Conservation (phyloP, 192 early-diverging fungal species). For the Chytriomyces sp. region DNA sequence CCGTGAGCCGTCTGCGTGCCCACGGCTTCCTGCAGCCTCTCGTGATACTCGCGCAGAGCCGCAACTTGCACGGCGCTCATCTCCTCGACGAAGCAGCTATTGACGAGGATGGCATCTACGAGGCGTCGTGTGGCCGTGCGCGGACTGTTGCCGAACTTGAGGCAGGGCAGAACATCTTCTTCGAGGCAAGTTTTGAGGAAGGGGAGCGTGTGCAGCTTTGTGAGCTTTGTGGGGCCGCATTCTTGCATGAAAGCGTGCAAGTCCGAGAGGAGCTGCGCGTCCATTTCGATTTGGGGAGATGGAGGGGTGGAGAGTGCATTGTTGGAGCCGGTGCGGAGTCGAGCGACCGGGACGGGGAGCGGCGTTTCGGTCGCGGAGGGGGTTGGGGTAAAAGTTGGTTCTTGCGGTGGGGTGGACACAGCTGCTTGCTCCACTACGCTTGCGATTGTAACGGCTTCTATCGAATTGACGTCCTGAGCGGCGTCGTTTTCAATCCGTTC, state of each 20-base stretch:
- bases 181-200: slow-evolving; percentile 88
- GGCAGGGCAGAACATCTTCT: slow-evolving; percentile 90
- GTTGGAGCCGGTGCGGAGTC: not conserved
- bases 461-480: not conserved
- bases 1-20: not conserved
- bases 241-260: slow-evolving; percentile 83
- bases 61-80: slow-evolving; percentile 56
- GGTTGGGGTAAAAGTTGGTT: not conserved
- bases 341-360: not conserved
- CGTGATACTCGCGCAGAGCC: not conserved
- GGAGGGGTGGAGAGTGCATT: not conserved
- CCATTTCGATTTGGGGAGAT: slow-evolving; percentile 39
- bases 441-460: not conserved
- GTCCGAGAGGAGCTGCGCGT: slow-evolving; percentile 77
- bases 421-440: not conserved
- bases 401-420: not conserved
- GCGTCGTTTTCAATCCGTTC: not conserved
- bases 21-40: not conserved
- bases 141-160: slow-evolving; percentile 91
- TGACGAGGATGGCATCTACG: slow-evolving; percentile 87
- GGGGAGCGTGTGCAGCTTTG: slow-evolving; percentile 76
- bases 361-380: not conserved
- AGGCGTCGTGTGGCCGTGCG: slow-evolving; percentile 85
- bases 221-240: slow-evolving; percentile 63
- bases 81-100: slow-evolving; percentile 91